phyloP scores from a whole-genome alignment of 2,329 filamentous ascomycete species.

The Bipolaris zeicola region DNA sequence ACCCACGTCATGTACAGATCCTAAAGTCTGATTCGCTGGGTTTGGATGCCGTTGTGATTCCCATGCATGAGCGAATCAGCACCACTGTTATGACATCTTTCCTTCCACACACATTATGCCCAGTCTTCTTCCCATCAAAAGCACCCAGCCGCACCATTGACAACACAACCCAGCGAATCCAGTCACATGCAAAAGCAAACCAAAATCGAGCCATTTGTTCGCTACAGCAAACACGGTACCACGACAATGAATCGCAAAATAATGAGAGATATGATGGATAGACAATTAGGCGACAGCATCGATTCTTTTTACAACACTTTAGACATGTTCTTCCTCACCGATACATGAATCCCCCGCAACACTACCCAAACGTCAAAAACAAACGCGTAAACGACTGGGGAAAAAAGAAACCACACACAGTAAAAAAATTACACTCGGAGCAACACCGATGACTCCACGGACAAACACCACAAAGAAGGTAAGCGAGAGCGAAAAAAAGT shows the following conservation, averaged over 20 bases:
- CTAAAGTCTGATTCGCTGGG: neutral
- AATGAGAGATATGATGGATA: neutral
- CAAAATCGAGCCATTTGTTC: neutral
- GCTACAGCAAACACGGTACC: neutral
- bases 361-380: neutral
- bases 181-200: neutral
- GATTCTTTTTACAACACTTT: neutral
- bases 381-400: neutral
- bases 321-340: neutral
- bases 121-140: neutral
- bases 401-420: neutral
- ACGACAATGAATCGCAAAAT: neutral
- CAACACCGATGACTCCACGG: neutral
- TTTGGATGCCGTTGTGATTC: too few relatives aligned
- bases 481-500: too few relatives aligned
- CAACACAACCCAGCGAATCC: neutral
- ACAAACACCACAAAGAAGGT: too few relatives aligned
- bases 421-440: neutral
- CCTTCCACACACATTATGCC: neutral
- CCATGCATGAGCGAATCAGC: neutral
- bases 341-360: neutral
- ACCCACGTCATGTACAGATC: neutral
- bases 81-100: neutral
- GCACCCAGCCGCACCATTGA: neutral
- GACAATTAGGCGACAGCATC: too few relatives aligned